Conservation (phyloP, 2,329 filamentous ascomycete genomes). For the Capronia coronata region DNA sequence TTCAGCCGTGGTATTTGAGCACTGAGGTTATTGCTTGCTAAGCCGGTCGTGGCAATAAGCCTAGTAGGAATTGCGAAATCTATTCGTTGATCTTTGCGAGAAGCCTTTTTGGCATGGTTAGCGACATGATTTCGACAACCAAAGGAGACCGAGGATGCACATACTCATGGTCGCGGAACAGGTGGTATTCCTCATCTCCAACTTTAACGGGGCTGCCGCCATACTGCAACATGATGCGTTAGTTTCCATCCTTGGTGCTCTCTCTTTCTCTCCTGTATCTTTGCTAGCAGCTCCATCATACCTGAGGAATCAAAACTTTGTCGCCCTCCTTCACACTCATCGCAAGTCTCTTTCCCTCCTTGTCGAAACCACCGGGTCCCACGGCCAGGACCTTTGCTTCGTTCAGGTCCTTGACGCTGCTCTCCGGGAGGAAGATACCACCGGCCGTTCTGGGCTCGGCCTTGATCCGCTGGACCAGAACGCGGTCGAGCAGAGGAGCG, state of each 20-base stretch:
- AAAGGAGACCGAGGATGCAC: slow-evolving; percentile 37
- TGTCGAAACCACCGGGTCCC: slow-evolving; percentile 79
- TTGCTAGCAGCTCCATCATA: slow-evolving; percentile 40
- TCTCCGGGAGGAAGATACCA: slow-evolving; percentile 97
- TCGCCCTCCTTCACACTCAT: slow-evolving; percentile 80
- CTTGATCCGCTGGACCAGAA: slow-evolving; percentile 96
- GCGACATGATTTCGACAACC: slow-evolving; percentile 12
- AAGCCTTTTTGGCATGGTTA: slow-evolving; percentile 56
- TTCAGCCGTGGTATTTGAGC: background rate
- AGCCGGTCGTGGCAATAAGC: background rate
- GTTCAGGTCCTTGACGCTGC: slow-evolving; percentile 94
- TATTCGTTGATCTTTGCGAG: slow-evolving; percentile 99
- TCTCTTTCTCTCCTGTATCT: background rate
- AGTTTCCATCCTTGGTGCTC: slow-evolving; percentile 20
- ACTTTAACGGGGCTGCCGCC: slow-evolving; percentile 95
- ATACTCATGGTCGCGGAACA: slow-evolving; percentile 98
- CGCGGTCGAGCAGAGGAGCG: slow-evolving; percentile 91
- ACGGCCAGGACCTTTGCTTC: slow-evolving; percentile 95
- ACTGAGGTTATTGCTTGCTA: background rate
- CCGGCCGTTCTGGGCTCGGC: slow-evolving; percentile 92
- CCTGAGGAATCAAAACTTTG: slow-evolving; percentile 91
- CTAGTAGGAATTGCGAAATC: slow-evolving; percentile 31
- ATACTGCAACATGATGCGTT: slow-evolving; percentile 52
- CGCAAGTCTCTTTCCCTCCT: slow-evolving; percentile 78
- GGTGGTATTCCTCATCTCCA: slow-evolving; percentile 89